phyloP scores from a whole-genome alignment of 306 rosid genomes.

The Cicer pinnatifidum region DNA sequence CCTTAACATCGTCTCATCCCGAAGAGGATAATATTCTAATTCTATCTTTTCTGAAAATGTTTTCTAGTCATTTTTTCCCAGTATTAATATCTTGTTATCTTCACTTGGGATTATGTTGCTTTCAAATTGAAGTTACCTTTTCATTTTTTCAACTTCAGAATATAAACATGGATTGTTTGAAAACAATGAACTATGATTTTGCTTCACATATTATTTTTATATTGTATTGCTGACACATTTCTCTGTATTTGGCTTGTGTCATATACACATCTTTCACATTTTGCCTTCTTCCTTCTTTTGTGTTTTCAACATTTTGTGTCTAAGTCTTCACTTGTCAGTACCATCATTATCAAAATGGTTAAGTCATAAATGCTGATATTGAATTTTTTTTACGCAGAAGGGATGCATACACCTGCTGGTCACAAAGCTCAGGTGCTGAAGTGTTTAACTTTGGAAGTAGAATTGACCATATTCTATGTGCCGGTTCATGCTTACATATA shows the following conservation, averaged over 20 bases:
- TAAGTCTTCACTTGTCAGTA: not conserved
- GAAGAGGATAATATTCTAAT: constrained; percentile 29
- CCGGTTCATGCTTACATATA: constrained; percentile 81
- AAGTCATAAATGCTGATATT: constrained; percentile 13
- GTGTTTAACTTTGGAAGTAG: constrained; percentile 87
- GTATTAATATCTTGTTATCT: constrained; percentile 17
- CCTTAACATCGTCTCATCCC: constrained; percentile 11
- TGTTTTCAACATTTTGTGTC: constrained; percentile 31
- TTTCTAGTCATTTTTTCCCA: not conserved
- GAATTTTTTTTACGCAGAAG: constrained; percentile 56
- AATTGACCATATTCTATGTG: constrained; percentile 87
- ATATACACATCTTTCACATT: constrained; percentile 17
- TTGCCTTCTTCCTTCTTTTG: not conserved
- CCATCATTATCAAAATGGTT: constrained; percentile 28
- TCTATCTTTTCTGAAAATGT: not conserved
- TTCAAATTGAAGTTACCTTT: constrained; percentile 33
- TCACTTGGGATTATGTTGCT: constrained; percentile 18
- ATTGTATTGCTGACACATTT: constrained; percentile 25
- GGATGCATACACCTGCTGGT: constrained; percentile 92
- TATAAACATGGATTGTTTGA: constrained; percentile 17
- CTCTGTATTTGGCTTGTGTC: constrained; percentile 19
- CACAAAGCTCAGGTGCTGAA: constrained; percentile 91
- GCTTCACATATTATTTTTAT: constrained; percentile 31
- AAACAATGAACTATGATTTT: constrained; percentile 12
- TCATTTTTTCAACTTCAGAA: constrained; percentile 8